Base-by-base conservation (phyloP, 768 basidiomycete genomes). In the Daedaleopsis nitida region DNA sequence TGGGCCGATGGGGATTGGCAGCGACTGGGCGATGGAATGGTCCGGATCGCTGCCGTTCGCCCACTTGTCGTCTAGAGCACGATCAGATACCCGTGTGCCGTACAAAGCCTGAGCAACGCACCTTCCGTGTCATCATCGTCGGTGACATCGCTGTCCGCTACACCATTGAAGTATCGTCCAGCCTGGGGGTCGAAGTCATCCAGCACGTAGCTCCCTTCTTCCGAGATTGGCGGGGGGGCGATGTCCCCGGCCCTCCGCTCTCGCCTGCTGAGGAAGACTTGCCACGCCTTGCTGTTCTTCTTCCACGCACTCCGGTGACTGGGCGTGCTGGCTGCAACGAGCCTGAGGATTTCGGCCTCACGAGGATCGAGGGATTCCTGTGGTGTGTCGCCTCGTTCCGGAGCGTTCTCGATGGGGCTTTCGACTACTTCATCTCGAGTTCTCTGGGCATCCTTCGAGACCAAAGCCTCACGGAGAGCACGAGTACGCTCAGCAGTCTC, bases 241-340 rank as follows among this genome's bases (percentile, higher is more conserved):
- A 64, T 27, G 4, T 53, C 56, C 21, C 38, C 55, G 12, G 49
- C 54, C 50, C 60, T 64, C 37, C 65, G 62, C 27, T 60, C 70
- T n/a, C 70, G 68, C 53, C 77, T 70, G 52, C 70, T 73, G 24
- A 83, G 80, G 66, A 91, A 86, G 19, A 81, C 70, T 59, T 82
- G 80, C 88, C 88, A 90, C 13, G 86, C 84, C 62, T 77, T 81
- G 66, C 86, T 81, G 67, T 83, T 80, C 62, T 81, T 80, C 67
- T 77, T 83, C 89, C 88, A 90, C 13, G 83, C 83, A n/a, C 80
- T 83, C 55, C 87, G 80, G 70, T 91, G 89, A 64, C 87, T 90
- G 1, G 88, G 86, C 34, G 78, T 83, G 73, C 83, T 78, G 27
- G 87, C 88, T 10, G 87, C 87, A n/a, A 91, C 83, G 37, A 90